Percentiles rank a stretch among this genome's conserved stretches.
phyloP scores from a whole-genome alignment of 2,329 filamentous ascomycete species.

The Ceratocystis cacaofunesta region DNA sequence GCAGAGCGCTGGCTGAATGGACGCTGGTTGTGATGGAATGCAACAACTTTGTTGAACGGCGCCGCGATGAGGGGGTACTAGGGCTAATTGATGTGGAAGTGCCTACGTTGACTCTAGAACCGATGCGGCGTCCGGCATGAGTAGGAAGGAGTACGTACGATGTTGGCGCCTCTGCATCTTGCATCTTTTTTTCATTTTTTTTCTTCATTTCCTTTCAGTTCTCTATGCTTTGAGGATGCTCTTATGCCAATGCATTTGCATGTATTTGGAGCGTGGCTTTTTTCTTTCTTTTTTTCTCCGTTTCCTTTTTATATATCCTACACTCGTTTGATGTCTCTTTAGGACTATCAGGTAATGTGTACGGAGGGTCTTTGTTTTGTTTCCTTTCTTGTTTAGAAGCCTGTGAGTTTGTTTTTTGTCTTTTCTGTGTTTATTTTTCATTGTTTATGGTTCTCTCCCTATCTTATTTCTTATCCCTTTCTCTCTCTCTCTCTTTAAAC shows the following conservation, averaged over 20 bases:
- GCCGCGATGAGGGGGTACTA: constrained; percentile 57
- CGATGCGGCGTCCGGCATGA: constrained; percentile 24
- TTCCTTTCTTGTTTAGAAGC: neutral
- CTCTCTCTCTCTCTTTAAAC: too few species aligned
- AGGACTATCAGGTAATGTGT: neutral
- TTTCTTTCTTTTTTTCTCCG: neutral
- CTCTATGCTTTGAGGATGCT: neutral
- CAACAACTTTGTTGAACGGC: constrained; percentile 66
- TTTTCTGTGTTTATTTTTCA: neutral
- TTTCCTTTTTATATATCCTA: constrained; percentile 1
- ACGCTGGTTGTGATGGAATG: constrained; percentile 58
- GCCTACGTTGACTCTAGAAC: constrained; percentile 29
- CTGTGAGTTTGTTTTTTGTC: neutral
- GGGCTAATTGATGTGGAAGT: constrained; percentile 51
- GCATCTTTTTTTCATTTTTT: constrained; percentile 6
- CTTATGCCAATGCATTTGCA: neutral
- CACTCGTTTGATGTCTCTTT: neutral
- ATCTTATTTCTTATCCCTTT: neutral
- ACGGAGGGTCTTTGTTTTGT: neutral
- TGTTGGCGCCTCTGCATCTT: constrained; percentile 1
- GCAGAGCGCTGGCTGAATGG: constrained; percentile 68
- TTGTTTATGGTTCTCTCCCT: neutral
- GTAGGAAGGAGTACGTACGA: constrained; percentile 7
- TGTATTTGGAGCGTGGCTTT: neutral
- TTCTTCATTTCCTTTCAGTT: neutral